Percentiles rank a stretch among this genome's conserved stretches.
phyloP scores from a whole-genome alignment of 768 basidiomycete genomes.

The Tylopilus intermedius region DNA sequence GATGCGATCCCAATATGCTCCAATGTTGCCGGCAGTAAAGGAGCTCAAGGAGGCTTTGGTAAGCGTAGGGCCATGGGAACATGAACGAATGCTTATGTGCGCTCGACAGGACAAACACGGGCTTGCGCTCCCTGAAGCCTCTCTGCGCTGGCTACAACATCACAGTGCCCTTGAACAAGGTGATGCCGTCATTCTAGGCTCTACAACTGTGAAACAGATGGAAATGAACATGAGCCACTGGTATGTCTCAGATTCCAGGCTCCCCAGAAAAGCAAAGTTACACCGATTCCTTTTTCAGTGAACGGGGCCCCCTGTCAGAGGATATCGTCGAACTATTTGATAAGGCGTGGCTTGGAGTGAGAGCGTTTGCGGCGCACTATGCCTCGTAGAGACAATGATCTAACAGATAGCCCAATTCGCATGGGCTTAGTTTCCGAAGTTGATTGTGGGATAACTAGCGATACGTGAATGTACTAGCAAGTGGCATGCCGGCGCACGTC shows the following conservation, averaged over 20 bases:
- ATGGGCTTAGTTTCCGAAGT: not conserved
- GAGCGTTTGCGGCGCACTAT: conserved; percentile 8
- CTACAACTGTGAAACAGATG: conserved; percentile 32
- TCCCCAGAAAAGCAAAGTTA: not conserved
- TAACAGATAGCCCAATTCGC: not conserved
- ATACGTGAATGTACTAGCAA: no score
- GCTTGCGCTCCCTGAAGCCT: conserved; percentile 8
- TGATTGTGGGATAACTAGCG: not conserved
- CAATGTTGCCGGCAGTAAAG: conserved; percentile 10
- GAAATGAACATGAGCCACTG: conserved; percentile 21
- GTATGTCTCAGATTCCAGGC: conserved; percentile 9
- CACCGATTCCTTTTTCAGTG: conserved; percentile 13
- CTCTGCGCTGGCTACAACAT: conserved; percentile 15
- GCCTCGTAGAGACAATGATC: conserved; percentile 1
- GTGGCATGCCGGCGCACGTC: no score
- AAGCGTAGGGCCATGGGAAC: not conserved
- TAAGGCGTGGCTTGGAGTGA: conserved; percentile 8
- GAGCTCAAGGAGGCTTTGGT: conserved; percentile 14
- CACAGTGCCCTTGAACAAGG: conserved; percentile 17
- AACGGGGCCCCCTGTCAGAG: conserved; percentile 14
- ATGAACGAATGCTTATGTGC: not conserved
- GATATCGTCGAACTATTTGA: conserved; percentile 10
- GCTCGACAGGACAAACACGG: conserved; percentile 9
- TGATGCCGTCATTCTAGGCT: conserved; percentile 36
- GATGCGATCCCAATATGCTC: conserved; percentile 11